phyloP scores from a whole-genome alignment of 108 stramenopile genomes.

The Nitzschia sp. region DNA sequence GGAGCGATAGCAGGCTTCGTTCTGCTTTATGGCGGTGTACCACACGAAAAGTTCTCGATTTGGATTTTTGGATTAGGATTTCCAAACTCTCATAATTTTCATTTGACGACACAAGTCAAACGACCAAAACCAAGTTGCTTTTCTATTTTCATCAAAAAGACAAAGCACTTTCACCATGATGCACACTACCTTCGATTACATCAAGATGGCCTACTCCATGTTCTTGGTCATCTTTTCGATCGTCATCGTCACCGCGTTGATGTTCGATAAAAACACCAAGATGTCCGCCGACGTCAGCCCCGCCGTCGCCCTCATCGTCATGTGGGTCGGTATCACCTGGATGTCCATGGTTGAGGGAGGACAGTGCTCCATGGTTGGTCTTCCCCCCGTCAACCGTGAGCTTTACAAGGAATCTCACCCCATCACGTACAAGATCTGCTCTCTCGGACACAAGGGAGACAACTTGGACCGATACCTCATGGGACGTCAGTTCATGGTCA shows the following conservation, averaged over 20 bases:
- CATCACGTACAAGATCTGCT: constrained; percentile 58
- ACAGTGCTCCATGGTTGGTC: constrained; percentile 75
- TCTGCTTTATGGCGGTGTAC: no score
- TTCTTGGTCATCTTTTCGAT: constrained; percentile 60
- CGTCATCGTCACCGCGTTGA: constrained; percentile 52
- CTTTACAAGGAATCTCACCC: constrained; percentile 75
- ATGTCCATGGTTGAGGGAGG: constrained; percentile 78
- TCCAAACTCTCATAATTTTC: no score
- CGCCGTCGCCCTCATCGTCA: constrained; percentile 39
- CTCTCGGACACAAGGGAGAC: constrained; percentile 74
- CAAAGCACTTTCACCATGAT: no score
- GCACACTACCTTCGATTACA: constrained; percentile 4
- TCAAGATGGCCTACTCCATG: constrained; percentile 36
- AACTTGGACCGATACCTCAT: constrained; percentile 84
- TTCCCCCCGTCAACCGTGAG: constrained; percentile 64
- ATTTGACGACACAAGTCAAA: no score
- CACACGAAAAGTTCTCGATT: no score
- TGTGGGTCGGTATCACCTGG: constrained; percentile 57
- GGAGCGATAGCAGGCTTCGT: no score
- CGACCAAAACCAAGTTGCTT: no score
- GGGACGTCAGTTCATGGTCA: constrained; percentile 90
- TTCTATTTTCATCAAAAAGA: no score
- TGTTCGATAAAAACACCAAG: constrained; percentile 58
- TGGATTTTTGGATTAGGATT: no score
- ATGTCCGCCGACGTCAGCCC: constrained; percentile 54